phyloP scores from a whole-genome alignment of 768 basidiomycete genomes.

The Boletus vinaceobasis region DNA sequence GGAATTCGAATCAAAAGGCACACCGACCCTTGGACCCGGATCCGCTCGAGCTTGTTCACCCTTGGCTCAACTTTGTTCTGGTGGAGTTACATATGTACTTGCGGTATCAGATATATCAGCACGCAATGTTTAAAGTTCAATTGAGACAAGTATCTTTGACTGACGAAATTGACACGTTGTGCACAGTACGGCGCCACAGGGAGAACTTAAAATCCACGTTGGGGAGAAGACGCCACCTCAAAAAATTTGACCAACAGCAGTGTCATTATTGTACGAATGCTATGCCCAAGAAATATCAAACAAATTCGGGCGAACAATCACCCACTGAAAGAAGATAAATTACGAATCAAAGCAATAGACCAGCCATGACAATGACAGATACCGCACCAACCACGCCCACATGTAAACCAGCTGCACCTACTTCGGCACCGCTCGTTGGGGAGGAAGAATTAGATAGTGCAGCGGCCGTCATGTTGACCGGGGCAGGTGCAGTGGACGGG shows the following conservation, averaged over 20 bases:
- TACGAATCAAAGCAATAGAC: constrained; percentile 9
- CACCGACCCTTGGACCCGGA: too few species aligned
- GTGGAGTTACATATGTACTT: background rate
- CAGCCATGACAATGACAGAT: background rate
- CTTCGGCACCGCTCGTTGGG: background rate
- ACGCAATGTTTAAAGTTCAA: background rate
- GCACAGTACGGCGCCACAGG: background rate
- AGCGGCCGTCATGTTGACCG: constrained; percentile 39
- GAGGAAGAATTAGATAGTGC: background rate
- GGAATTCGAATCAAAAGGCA: too few species aligned
- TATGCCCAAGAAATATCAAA: background rate
- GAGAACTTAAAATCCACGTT: background rate
- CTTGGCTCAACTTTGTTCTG: background rate
- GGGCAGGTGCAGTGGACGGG: constrained; percentile 30
- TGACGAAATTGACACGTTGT: too few species aligned
- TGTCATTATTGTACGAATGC: background rate
- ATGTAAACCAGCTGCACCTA: background rate
- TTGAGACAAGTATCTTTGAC: background rate
- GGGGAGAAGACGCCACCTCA: background rate
- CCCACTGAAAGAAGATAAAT: background rate
- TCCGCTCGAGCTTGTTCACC: too few species aligned
- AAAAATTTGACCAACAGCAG: background rate
- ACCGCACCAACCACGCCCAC: constrained; percentile 5
- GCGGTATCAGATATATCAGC: background rate
- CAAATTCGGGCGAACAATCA: background rate